phyloP scores from a whole-genome alignment of 2,329 filamentous ascomycete species.

The Calcarisporium arbuscula region DNA sequence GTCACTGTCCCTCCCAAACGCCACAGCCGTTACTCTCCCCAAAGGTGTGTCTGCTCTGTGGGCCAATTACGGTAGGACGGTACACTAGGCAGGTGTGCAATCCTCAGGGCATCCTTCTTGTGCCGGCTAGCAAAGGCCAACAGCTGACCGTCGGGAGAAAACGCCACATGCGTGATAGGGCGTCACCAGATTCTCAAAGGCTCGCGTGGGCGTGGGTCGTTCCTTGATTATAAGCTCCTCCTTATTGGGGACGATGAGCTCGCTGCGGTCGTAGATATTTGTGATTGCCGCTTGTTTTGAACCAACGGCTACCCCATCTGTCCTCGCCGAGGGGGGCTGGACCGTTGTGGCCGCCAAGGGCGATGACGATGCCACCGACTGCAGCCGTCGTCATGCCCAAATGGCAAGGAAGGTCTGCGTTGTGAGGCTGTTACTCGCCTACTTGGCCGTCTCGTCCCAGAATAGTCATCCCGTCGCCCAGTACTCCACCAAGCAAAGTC shows the following conservation, averaged over 20 bases:
- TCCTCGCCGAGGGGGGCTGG: constrained; percentile 64
- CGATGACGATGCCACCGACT: constrained; percentile 77
- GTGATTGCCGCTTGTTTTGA: constrained; percentile 82
- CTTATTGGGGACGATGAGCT: constrained; percentile 42
- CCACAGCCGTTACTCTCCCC: constrained; percentile 71
- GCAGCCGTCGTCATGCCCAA: constrained; percentile 87
- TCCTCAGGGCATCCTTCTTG: constrained; percentile 80
- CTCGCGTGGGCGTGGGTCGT: constrained; percentile 64
- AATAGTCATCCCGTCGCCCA: constrained; percentile 73
- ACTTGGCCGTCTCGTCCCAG: constrained; percentile 83
- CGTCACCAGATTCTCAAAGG: constrained; percentile 82
- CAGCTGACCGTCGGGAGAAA: constrained; percentile 85
- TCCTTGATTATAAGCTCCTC: constrained; percentile 49
- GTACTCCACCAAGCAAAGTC: constrained; percentile 93
- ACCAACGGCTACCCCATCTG: constrained; percentile 82
- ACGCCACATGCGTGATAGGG: constrained; percentile 71
- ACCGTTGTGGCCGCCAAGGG: constrained; percentile 65
- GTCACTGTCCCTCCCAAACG: constrained; percentile 59
- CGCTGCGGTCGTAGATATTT: constrained; percentile 83
- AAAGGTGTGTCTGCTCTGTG: constrained; percentile 81
- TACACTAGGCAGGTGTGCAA: constrained; percentile 86
- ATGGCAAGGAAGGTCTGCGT: constrained; percentile 64
- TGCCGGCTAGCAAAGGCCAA: constrained; percentile 78
- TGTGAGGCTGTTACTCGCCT: constrained; percentile 76
- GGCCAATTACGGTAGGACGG: constrained; percentile 98